Evolutionary conservation across 2,329 filamentous ascomycete species (phyloP).

Genomic region (Beauveria asiatica): DNA sequence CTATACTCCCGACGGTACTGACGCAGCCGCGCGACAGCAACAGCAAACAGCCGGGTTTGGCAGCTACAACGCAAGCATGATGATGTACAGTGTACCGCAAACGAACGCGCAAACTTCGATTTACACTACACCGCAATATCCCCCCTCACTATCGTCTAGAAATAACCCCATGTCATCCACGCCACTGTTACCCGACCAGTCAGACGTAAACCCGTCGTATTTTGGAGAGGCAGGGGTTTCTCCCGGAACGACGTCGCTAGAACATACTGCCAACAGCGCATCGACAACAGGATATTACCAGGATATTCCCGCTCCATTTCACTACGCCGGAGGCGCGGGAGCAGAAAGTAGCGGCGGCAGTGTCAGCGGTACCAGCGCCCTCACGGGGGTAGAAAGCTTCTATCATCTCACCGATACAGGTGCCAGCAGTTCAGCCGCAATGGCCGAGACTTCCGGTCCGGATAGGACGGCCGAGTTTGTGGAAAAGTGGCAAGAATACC

Average conservation of each 20-base stretch:
- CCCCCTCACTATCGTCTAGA: not conserved
- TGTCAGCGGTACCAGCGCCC: not conserved
- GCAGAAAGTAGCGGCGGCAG: not conserved
- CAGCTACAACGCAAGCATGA: constrained; percentile 53
- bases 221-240: not conserved
- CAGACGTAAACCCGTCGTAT: not conserved
- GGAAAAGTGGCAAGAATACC: constrained; percentile 60
- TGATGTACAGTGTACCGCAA: constrained; percentile 74
- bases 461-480: constrained; percentile 48
- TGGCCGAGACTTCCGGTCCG: constrained; percentile 50
- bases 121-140: constrained; percentile 61
- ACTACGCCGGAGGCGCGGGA: not conserved
- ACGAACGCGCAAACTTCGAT: constrained; percentile 51
- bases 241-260: not conserved
- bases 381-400: constrained; percentile 1
- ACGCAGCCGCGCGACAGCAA: constrained; percentile 33
- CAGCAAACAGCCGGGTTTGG: constrained; percentile 43
- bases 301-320: not conserved
- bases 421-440: constrained; percentile 13
- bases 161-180: not conserved
- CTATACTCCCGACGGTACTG: constrained; percentile 47
- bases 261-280: not conserved
- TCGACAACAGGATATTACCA: constrained; percentile 48
- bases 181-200: not conserved
- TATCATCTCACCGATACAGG: not conserved